Evolutionary conservation across 345 rosid species (phyloP).

Genomic region (Eucalyptus camaldulensis): DNA sequence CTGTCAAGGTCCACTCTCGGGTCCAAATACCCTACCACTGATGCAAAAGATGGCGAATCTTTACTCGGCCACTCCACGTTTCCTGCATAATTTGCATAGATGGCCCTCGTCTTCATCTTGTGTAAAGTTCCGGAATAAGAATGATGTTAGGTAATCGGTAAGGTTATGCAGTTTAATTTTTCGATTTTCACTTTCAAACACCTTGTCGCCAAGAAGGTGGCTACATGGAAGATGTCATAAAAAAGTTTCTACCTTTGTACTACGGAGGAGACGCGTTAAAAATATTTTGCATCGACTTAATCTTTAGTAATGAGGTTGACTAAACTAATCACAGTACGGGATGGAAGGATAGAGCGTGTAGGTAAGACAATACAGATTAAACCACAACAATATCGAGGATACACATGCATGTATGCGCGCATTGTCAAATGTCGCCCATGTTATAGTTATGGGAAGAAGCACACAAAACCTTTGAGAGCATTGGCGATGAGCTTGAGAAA

Average conservation of each 20-base stretch:
- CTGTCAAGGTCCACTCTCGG: conserved; percentile 26
- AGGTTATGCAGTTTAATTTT: neutral
- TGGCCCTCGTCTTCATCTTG: neutral
- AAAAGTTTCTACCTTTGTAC: neutral
- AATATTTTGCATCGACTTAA: neutral
- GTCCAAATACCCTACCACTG: conserved; percentile 22
- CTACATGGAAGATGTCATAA: neutral
- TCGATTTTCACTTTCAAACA: neutral
- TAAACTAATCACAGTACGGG: neutral
- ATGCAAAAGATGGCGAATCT: conserved; percentile 18
- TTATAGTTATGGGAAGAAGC: neutral
- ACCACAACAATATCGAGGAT: neutral
- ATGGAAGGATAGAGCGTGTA: neutral
- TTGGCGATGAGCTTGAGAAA: conserved; percentile 8
- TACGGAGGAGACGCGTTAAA: neutral
- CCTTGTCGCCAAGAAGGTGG: neutral
- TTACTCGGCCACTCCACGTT: conserved; percentile 21
- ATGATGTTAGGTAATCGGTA: neutral
- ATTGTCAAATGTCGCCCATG: neutral
- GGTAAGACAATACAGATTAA: neutral
- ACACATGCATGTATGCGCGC: neutral
- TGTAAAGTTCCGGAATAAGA: neutral
- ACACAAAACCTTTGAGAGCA: conserved; percentile 14
- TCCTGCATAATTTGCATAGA: conserved; percentile 5
- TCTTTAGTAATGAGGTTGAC: neutral